Conservation (phyloP, 495 filamentous ascomycete species). For the Xylaria longipes region DNA sequence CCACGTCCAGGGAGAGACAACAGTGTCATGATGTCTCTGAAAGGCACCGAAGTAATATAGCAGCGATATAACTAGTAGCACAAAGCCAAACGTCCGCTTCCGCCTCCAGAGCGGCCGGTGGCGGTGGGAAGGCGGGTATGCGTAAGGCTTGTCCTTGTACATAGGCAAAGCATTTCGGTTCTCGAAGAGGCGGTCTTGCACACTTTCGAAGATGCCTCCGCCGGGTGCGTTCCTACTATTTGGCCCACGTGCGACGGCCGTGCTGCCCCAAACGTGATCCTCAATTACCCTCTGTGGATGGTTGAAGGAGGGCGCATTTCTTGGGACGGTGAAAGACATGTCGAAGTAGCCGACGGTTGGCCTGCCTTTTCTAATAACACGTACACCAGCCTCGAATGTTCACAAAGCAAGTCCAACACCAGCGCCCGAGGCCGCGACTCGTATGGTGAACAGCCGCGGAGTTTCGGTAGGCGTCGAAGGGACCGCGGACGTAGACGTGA, state of each 20-base stretch:
- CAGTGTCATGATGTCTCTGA: slow-evolving; percentile 41
- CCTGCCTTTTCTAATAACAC: slow-evolving; percentile 51
- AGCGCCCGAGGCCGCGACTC: slow-evolving; percentile 46
- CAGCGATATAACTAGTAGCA: slow-evolving; percentile 55
- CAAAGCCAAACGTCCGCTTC: slow-evolving; percentile 52
- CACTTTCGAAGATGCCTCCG: slow-evolving; percentile 50
- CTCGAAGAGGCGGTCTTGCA: slow-evolving; percentile 57
- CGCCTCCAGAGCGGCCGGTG: slow-evolving; percentile 55
- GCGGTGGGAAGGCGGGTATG: slow-evolving; percentile 63
- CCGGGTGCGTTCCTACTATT: slow-evolving; percentile 32
- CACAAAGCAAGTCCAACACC: slow-evolving; percentile 39
- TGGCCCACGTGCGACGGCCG: slow-evolving; percentile 37
- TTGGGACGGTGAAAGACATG: slow-evolving; percentile 73
- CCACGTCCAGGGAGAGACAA: slow-evolving; percentile 50
- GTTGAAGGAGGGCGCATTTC: slow-evolving; percentile 73
- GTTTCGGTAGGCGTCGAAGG: slow-evolving; percentile 57
- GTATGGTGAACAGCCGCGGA: slow-evolving; percentile 52
- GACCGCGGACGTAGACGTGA: slow-evolving; percentile 46
- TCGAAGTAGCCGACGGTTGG: slow-evolving; percentile 48
- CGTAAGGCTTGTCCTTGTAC: slow-evolving; percentile 98
- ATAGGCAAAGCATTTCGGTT: slow-evolving; percentile 76
- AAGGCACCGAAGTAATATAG: slow-evolving; percentile 68
- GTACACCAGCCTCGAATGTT: slow-evolving; percentile 48
- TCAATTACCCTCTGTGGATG: slow-evolving; percentile 72
- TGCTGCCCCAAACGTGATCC: slow-evolving; percentile 69